These are phyloP conservation scores for Yarrowia divulgata DNA, from an alignment of 805 yeast species.

Conservation along the genomic window DNA sequence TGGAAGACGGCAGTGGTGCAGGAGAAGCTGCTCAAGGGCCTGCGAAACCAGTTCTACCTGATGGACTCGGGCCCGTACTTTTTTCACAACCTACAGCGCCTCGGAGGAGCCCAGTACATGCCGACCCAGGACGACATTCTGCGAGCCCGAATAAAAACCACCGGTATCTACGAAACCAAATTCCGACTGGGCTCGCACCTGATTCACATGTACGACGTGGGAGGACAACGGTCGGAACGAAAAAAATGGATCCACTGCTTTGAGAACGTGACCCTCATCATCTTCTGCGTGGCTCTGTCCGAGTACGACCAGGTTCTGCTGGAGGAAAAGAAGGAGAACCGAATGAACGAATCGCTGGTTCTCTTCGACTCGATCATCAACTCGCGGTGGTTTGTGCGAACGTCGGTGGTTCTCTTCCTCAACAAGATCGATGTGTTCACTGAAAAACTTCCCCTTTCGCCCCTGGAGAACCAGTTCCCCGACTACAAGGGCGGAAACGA, in stretches of 20 bases:
- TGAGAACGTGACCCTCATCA: slow-evolving; percentile 86
- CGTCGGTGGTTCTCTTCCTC: slow-evolving; percentile 83
- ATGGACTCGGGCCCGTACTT: slow-evolving; percentile 82
- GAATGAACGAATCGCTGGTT: slow-evolving; percentile 81
- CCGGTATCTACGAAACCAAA: slow-evolving; percentile 86
- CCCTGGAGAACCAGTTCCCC: slow-evolving; percentile 82
- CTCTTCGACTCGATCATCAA: slow-evolving; percentile 90
- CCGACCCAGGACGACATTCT: slow-evolving; percentile 82
- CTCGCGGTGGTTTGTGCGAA: slow-evolving; percentile 89
- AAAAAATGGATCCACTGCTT: slow-evolving; percentile 98
- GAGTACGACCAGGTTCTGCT: slow-evolving; percentile 88
- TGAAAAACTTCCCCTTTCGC: slow-evolving; percentile 80
- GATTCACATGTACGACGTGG: slow-evolving; percentile 80
- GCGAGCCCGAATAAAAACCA: slow-evolving; percentile 88
- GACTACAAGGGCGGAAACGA: slow-evolving; percentile 92
- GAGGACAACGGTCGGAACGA: slow-evolving; percentile 95
- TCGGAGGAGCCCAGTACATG: slow-evolving; percentile 64
- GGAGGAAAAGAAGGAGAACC: slow-evolving; percentile 72
- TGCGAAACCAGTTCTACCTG: slow-evolving; percentile 74
- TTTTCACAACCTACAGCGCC: slow-evolving; percentile 68
- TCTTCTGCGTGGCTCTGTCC: slow-evolving; percentile 88
- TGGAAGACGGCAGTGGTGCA: slow-evolving; percentile 67
- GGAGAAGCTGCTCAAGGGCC: slow-evolving; percentile 57
- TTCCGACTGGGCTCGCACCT: slow-evolving; percentile 75
- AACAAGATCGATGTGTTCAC: slow-evolving; percentile 92